Evolutionary conservation across 441 rosid genomes (phyloP), one percentile per base, ranked within the genome.

Genomic region (Populus tomentosa): DNA sequence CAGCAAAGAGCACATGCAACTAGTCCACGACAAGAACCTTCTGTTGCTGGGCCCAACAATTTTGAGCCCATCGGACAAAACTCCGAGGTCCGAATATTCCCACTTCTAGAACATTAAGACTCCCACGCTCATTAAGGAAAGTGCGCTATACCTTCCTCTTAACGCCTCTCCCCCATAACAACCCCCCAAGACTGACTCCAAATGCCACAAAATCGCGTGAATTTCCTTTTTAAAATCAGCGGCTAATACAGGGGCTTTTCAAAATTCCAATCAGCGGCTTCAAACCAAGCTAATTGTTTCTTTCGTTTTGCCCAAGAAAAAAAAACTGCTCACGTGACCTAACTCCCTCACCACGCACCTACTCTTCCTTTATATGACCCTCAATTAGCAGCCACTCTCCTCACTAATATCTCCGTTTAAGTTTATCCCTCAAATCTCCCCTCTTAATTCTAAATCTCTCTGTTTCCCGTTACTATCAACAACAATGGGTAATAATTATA

Each of bases 401-500:
- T 67, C 75, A 26, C 62, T 36, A 35, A 7, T 20, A n/a, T 23
- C 59, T 36, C 35, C 11, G n/a, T 46, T 1, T 14, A 32, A 21
- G 10, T 28, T 40, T 21, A 6, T 13, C 28, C 74, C 3, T 3
- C 23, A 2, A 7, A 2, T 40, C 9, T 46, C 53, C n/a, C 42
- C 33, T 40, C 20, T 18, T 33, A 30, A 30, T 21, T 24, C 32
- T 3, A 18, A 6, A 70, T 70, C 53, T 64, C 28, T 70, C 26
- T 20, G n/a, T 1, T n/a, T 26, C n/a, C 11, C 16, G 20, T 42
- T 33, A 80, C 69, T 64, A 30, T 30, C n/a, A 42, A 2, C 61
- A 53, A n/a, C 72, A 70, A 80, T 84, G 84, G 86, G 84, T 84
- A 79, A 67, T 67, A 7, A 18, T 6, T 76, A 67, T 67, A 20